phyloP scores from a whole-genome alignment of 345 rosid species.

The Barbarea vulgaris region DNA sequence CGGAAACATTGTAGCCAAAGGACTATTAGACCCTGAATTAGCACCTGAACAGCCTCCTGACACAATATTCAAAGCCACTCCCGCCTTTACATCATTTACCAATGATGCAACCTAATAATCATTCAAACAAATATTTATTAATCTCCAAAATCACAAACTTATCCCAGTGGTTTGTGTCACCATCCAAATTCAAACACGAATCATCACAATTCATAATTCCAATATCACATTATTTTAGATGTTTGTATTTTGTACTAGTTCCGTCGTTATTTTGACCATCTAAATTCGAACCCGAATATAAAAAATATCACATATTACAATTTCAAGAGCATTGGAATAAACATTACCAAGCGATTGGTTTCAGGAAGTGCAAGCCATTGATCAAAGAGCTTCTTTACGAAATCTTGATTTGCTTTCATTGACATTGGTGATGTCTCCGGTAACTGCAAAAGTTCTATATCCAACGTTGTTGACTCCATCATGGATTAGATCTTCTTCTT shows the following conservation, averaged over 20 bases:
- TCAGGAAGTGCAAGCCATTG: slow-evolving; percentile 97
- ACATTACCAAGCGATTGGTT: slow-evolving; percentile 69
- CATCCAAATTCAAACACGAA: background rate
- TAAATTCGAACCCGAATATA: background rate
- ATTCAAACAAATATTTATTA: background rate
- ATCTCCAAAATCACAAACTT: background rate
- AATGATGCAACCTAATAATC: slow-evolving; percentile 65
- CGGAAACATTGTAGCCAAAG: slow-evolving; percentile 92
- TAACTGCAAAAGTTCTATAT: slow-evolving; percentile 82
- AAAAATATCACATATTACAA: background rate
- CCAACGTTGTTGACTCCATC: slow-evolving; percentile 52
- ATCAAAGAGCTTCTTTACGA: slow-evolving; percentile 76
- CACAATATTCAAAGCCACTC: slow-evolving; percentile 62
- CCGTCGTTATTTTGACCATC: background rate
- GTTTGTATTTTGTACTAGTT: background rate
- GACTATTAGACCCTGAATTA: slow-evolving; percentile 55
- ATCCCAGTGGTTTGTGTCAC: background rate
- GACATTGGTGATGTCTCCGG: slow-evolving; percentile 76
- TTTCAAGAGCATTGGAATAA: background rate
- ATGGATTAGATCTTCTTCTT: slow-evolving; percentile 14
- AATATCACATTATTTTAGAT: background rate
- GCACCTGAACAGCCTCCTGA: slow-evolving; percentile 59
- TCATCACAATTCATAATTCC: background rate
- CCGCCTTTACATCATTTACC: slow-evolving; percentile 87
- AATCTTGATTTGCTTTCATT: slow-evolving; percentile 78